Evolutionary conservation across 148 eudicot genomes (phyloP).

Genomic region (Linanthus parryae): DNA sequence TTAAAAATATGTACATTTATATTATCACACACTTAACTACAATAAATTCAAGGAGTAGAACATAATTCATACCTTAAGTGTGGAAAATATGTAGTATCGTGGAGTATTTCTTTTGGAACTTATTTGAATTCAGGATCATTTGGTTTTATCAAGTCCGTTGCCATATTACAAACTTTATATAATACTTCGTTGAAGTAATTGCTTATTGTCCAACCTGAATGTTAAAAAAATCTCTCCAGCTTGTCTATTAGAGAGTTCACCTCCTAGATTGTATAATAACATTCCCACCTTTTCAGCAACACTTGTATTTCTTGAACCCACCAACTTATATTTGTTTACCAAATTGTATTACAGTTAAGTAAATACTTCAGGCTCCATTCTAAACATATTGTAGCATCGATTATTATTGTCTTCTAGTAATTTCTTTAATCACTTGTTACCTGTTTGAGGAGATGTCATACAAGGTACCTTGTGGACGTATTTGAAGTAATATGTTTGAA

Average conservation of each 20-base stretch:
- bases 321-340: neutral
- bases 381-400: neutral
- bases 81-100: neutral
- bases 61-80: neutral
- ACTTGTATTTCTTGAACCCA: neutral
- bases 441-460: neutral
- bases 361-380: neutral
- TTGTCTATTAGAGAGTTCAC: no score
- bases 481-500: neutral
- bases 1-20: no score
- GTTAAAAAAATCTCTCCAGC: no score
- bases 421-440: neutral
- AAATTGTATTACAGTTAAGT: no score
- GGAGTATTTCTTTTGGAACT: neutral
- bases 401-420: neutral
- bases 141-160: neutral
- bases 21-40: no score
- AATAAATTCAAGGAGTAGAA: neutral
- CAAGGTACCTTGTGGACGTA: neutral
- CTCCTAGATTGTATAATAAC: no score
- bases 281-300: no score
- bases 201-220: no score
- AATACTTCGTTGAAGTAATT: neutral
- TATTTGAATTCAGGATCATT: neutral
- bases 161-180: neutral